These are phyloP conservation scores for Chalciporus chontae DNA, from an alignment of 768 basidiomycete genomes.

Conservation along the genomic window DNA sequence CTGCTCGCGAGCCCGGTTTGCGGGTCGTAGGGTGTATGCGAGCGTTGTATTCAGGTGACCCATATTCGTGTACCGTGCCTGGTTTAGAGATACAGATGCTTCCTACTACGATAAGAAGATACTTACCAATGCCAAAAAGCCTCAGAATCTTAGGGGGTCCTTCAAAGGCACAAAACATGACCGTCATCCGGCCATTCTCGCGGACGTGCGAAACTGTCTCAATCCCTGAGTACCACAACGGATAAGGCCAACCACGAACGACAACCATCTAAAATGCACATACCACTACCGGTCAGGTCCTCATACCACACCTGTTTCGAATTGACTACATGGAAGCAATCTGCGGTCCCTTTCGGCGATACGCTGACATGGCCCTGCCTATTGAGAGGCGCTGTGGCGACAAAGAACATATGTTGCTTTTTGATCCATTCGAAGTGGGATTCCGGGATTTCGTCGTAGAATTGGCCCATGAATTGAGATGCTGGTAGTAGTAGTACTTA, in stretches of 20 bases:
- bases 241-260: not conserved
- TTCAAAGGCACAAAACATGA: constrained; percentile 60
- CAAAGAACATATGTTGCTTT: constrained; percentile 69
- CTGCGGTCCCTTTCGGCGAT: constrained; percentile 65
- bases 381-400: constrained; percentile 61
- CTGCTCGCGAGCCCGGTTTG: constrained; percentile 55
- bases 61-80: constrained; percentile 64
- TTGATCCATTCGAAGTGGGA: constrained; percentile 53
- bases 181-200: constrained; percentile 62
- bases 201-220: constrained; percentile 61
- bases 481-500: not conserved
- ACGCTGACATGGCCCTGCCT: constrained; percentile 59
- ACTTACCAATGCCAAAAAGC: constrained; percentile 54
- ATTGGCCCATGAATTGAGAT: constrained; percentile 49
- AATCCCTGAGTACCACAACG: constrained; percentile 34
- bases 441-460: constrained; percentile 55
- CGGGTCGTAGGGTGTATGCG: constrained; percentile 47
- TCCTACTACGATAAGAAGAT: too few relatives aligned
- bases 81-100: not conserved
- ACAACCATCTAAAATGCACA: not conserved
- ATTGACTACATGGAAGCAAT: constrained; percentile 59
- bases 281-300: constrained; percentile 67
- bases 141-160: constrained; percentile 58
- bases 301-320: constrained; percentile 66
- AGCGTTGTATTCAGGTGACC: constrained; percentile 54